A percentile compares a stretch with the other conserved stretches of the same genome.
Evolutionary conservation across 768 basidiomycete genomes (phyloP).

Genomic region (Asterophora parasitica): DNA sequence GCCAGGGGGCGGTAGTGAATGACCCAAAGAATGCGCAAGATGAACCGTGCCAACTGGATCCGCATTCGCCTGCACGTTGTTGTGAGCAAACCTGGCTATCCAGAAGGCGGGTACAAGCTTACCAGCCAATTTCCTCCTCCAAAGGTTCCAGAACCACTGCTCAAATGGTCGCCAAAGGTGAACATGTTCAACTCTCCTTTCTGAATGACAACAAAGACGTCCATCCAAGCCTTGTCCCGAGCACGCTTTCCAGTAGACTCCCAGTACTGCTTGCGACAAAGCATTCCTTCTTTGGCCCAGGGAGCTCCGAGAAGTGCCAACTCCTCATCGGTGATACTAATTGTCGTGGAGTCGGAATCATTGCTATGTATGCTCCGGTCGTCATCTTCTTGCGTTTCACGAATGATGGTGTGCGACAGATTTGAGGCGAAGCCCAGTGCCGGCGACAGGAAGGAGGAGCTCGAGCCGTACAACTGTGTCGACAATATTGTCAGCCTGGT

Average conservation of each 20-base stretch:
- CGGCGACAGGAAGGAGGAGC: constrained; percentile 69
- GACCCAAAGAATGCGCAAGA: constrained; percentile 84
- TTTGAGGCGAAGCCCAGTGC: constrained; percentile 97
- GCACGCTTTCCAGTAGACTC: constrained; percentile 79
- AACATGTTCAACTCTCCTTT: constrained; percentile 96
- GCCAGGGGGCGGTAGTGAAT: constrained; percentile 85
- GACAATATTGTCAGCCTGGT: not conserved
- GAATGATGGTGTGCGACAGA: constrained; percentile 93
- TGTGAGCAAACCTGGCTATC: constrained; percentile 1
- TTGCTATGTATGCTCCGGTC: constrained; percentile 63
- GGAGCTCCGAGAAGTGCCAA: constrained; percentile 92
- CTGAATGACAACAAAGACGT: constrained; percentile 94
- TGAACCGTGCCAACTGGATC: constrained; percentile 75
- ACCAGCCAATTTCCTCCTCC: constrained; percentile 99
- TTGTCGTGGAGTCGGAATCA: constrained; percentile 61
- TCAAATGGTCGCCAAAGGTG: constrained; percentile 75
- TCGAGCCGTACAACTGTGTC: constrained; percentile 59
- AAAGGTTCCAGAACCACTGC: constrained; percentile 59
- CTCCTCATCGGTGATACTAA: constrained; percentile 93
- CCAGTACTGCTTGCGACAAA: constrained; percentile 93
- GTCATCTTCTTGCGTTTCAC: constrained; percentile 90
- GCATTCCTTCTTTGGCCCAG: constrained; percentile 98
- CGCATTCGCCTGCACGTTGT: constrained; percentile 68
- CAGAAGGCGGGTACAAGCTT: constrained; percentile 23
- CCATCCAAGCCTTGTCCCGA: constrained; percentile 87